Evolutionary conservation across 1,284 basidiomycete genomes (phyloP).

Genomic region (Singerocomus inundabilis): DNA sequence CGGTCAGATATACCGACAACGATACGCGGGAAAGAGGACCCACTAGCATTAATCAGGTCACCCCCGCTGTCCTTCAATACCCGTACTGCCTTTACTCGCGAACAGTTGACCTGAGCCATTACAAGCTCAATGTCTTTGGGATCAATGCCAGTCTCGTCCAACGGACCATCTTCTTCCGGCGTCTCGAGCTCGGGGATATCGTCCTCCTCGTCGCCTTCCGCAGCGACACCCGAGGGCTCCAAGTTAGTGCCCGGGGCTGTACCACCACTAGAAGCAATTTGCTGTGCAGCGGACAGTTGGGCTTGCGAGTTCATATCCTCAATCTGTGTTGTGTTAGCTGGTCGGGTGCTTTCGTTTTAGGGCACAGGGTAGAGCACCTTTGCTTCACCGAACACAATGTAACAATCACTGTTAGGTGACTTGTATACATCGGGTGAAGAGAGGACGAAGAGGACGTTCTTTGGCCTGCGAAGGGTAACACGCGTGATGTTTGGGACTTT

Average conservation of each 20-base stretch:
- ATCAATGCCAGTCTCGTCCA: slow-evolving; percentile 83
- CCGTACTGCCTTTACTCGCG: slow-evolving; percentile 84
- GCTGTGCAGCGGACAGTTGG: slow-evolving; percentile 82
- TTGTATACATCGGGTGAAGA: slow-evolving; percentile 97
- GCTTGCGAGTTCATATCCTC: slow-evolving; percentile 91
- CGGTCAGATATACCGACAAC: slow-evolving; percentile 52
- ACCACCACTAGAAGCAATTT: slow-evolving; percentile 61
- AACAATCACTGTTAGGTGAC: slow-evolving; percentile 94
- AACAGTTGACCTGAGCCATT: slow-evolving; percentile 82
- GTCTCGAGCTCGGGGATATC: slow-evolving; percentile 83
- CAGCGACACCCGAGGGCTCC: slow-evolving; percentile 50
- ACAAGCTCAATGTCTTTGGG: slow-evolving; percentile 96
- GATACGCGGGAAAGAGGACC: slow-evolving; percentile 38
- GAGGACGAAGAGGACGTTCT: slow-evolving; percentile 95
- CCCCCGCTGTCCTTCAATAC: slow-evolving; percentile 87
- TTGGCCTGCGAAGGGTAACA: slow-evolving; percentile 91
- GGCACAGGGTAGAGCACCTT: slow-evolving; percentile 52
- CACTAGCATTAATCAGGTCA: slow-evolving; percentile 93
- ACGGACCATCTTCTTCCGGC: slow-evolving; percentile 72
- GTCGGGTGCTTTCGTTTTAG: not conserved
- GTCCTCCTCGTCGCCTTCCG: slow-evolving; percentile 67
- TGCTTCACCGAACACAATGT: slow-evolving; percentile 99
- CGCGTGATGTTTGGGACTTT: slow-evolving; percentile 91
- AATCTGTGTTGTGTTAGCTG: slow-evolving; percentile 48
- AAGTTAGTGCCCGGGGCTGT: slow-evolving; percentile 49